phyloP scores from a whole-genome alignment of 352 stramenopile genomes.

The Phytopythium boreale region DNA sequence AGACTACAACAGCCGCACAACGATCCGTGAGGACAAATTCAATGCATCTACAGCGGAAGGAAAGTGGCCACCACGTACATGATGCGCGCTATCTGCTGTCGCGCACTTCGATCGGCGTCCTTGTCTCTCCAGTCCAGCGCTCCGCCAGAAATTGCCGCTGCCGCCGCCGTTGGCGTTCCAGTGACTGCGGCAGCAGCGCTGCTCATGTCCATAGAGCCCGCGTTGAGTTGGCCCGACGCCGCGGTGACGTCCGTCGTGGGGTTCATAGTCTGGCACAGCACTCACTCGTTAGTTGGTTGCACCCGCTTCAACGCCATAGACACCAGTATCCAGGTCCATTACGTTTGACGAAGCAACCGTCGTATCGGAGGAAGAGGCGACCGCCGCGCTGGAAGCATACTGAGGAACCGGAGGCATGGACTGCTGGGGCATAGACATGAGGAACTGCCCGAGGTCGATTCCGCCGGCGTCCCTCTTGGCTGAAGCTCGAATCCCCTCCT shows the following conservation, averaged over 20 bases:
- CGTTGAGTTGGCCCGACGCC: slow-evolving; percentile 6
- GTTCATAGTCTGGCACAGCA: slow-evolving; percentile 23
- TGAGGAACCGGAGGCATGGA: slow-evolving; percentile 74
- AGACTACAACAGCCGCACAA: slow-evolving; percentile 33
- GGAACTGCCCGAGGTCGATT: neutral
- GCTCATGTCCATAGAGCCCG: slow-evolving; percentile 3
- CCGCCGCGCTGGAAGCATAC: slow-evolving; percentile 50
- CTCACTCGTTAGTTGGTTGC: neutral
- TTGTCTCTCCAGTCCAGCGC: slow-evolving; percentile 82
- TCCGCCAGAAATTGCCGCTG: slow-evolving; percentile 13
- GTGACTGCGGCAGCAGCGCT: slow-evolving; percentile 18
- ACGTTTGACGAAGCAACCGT: slow-evolving; percentile 20
- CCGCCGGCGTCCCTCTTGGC: neutral
- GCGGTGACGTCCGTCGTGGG: slow-evolving; percentile 2
- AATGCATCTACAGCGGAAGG: too few species aligned
- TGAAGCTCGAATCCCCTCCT: neutral
- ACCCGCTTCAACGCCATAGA: neutral
- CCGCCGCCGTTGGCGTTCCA: slow-evolving; percentile 3
- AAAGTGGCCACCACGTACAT: slow-evolving; percentile 51
- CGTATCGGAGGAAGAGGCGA: slow-evolving; percentile 35
- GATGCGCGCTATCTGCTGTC: slow-evolving; percentile 86
- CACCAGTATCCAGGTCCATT: neutral
- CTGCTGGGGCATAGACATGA: slow-evolving; percentile 31
- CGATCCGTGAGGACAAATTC: neutral
- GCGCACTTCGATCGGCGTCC: slow-evolving; percentile 68